Conservation (phyloP, 176 grass and related monocot genomes). For the Saccharum spontaneum region DNA sequence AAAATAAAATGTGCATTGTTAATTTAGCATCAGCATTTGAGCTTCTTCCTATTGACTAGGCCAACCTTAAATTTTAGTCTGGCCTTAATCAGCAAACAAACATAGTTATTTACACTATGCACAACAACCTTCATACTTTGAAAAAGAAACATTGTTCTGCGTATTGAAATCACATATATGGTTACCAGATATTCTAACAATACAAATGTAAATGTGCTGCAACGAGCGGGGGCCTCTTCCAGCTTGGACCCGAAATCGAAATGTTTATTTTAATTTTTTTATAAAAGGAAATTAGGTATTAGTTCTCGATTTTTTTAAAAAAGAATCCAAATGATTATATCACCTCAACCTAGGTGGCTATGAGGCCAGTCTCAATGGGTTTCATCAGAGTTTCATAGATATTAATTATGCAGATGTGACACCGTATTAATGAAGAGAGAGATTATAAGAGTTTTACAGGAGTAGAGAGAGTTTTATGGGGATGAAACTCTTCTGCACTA, state of each 20-base stretch:
- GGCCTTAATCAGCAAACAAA: background rate
- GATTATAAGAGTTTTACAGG: too few species aligned
- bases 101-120: background rate
- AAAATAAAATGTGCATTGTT: background rate
- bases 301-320: background rate
- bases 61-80: background rate
- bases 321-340: background rate
- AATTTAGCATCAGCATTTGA: background rate
- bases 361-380: too few species aligned
- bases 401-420: too few species aligned
- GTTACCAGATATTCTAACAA: too few species aligned
- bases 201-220: background rate
- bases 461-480: too few species aligned
- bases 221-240: background rate
- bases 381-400: too few species aligned
- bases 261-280: background rate
- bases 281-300: background rate
- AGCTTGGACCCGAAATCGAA: background rate
- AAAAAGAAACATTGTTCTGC: background rate
- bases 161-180: background rate
- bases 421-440: too few species aligned
- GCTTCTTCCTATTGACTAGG: background rate
- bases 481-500: too few species aligned
- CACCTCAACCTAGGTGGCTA: background rate
- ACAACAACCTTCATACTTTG: background rate